Conservation (phyloP, 345 rosid genomes). For the Limnanthes douglasii region DNA sequence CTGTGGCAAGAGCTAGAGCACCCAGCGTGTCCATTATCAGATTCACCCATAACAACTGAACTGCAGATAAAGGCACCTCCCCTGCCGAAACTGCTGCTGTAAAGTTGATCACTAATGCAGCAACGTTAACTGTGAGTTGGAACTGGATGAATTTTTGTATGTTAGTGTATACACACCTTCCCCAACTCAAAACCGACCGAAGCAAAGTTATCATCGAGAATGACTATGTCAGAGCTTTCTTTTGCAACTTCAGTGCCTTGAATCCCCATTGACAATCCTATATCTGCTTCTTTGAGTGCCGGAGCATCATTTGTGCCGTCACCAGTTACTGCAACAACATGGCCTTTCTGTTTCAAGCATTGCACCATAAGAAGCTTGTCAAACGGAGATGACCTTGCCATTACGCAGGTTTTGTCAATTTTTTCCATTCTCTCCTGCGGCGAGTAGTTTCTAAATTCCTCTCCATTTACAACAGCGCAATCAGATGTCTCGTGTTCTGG, state of each 20-base stretch:
- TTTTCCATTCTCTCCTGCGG: slow-evolving; percentile 29
- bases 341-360: slow-evolving; percentile 43
- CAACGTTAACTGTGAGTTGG: slow-evolving; percentile 49
- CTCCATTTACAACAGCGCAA: slow-evolving; percentile 37
- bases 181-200: slow-evolving; percentile 47
- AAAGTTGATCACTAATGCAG: slow-evolving; percentile 47
- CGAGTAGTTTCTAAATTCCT: slow-evolving; percentile 35
- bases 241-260: slow-evolving; percentile 58
- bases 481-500: slow-evolving; percentile 12
- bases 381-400: slow-evolving; percentile 60
- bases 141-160: slow-evolving; percentile 59
- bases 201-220: slow-evolving; percentile 43
- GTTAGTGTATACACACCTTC: slow-evolving; percentile 43
- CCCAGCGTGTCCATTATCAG: slow-evolving; percentile 60
- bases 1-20: slow-evolving; percentile 58
- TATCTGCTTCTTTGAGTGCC: slow-evolving; percentile 47
- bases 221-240: slow-evolving; percentile 54
- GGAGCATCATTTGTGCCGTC: slow-evolving; percentile 61
- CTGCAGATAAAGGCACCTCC: slow-evolving; percentile 42
- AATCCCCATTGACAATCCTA: slow-evolving; percentile 57
- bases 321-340: slow-evolving; percentile 50
- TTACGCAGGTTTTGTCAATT: slow-evolving; percentile 37
- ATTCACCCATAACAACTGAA: slow-evolving; percentile 53
- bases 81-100: slow-evolving; percentile 46
- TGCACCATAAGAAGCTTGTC: slow-evolving; percentile 67